Evolutionary conservation across 2,329 filamentous ascomycete genomes (phyloP).

Genomic region (Chlorencoelia australis): DNA sequence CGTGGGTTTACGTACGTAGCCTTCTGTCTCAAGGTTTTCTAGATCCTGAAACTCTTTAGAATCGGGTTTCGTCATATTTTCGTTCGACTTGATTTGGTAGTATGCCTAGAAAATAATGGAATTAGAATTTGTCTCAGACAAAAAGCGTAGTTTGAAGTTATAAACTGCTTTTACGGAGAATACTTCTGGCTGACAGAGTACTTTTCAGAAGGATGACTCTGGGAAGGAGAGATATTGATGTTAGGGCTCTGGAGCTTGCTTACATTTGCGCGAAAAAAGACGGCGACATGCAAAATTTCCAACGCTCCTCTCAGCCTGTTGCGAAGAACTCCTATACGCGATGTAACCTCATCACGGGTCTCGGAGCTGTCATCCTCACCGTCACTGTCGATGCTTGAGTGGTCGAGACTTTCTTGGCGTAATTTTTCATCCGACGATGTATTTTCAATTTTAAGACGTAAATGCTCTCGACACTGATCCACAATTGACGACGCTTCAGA

Average conservation of each 20-base stretch:
- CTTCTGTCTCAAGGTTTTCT: constrained; percentile 59
- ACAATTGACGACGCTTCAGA: constrained; percentile 43
- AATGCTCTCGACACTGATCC: constrained; percentile 50
- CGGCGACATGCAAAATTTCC: constrained; percentile 70
- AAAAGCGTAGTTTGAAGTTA: too few species aligned
- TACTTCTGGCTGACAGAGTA: too few species aligned
- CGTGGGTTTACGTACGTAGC: too few species aligned
- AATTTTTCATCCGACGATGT: not conserved
- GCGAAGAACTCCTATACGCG: constrained; percentile 46
- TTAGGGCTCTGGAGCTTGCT: too few species aligned
- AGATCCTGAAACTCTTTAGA: constrained; percentile 56
- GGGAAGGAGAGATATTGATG: too few species aligned
- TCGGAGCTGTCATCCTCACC: too few species aligned
- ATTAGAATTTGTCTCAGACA: too few species aligned
- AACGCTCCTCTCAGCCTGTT: constrained; percentile 62
- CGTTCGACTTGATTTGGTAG: constrained; percentile 71
- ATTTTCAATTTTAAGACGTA: constrained; percentile 37
- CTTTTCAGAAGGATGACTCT: too few species aligned
- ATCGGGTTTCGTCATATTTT: constrained; percentile 50
- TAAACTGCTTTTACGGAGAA: too few species aligned
- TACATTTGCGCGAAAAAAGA: constrained; percentile 81
- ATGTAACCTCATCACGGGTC: constrained; percentile 4
- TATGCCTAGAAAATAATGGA: too few species aligned
- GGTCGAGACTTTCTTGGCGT: too few species aligned
- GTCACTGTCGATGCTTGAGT: constrained; percentile 9